Conservation (phyloP, 352 stramenopile genomes). For the Phytophthora syringae region DNA sequence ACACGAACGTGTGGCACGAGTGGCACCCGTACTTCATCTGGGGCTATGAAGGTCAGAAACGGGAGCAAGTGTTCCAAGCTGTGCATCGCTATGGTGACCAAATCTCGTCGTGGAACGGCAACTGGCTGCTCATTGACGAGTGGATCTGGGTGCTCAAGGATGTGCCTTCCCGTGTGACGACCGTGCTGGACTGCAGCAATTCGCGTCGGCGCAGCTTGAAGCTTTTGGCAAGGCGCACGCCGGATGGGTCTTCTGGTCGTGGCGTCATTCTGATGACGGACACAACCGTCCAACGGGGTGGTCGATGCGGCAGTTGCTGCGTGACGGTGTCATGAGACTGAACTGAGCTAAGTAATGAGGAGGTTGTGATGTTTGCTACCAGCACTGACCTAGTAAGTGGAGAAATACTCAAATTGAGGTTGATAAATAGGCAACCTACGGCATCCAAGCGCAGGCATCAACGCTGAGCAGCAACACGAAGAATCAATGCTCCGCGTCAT, state of each 20-base stretch:
- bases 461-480: too few relatives aligned
- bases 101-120: slow-evolving; percentile 63
- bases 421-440: too few relatives aligned
- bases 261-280: slow-evolving; percentile 77
- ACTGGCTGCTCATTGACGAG: slow-evolving; percentile 84
- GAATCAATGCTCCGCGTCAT: too few relatives aligned
- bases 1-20: slow-evolving; percentile 87
- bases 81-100: slow-evolving; percentile 64
- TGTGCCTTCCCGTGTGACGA: slow-evolving; percentile 68
- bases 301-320: slow-evolving; percentile 82
- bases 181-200: slow-evolving; percentile 47
- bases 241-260: slow-evolving; percentile 90
- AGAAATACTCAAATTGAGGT: not conserved
- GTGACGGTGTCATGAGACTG: slow-evolving; percentile 63
- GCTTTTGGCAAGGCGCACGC: slow-evolving; percentile 66
- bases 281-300: slow-evolving; percentile 62
- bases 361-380: not conserved
- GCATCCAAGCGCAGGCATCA: too few relatives aligned
- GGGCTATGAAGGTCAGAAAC: slow-evolving; percentile 73
- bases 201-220: slow-evolving; percentile 64
- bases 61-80: slow-evolving; percentile 63
- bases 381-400: not conserved
- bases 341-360: not conserved
- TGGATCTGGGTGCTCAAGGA: slow-evolving; percentile 72
- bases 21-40: slow-evolving; percentile 90